Conservation (phyloP, 1,284 basidiomycete genomes). For the Fomitopsis palustris region DNA sequence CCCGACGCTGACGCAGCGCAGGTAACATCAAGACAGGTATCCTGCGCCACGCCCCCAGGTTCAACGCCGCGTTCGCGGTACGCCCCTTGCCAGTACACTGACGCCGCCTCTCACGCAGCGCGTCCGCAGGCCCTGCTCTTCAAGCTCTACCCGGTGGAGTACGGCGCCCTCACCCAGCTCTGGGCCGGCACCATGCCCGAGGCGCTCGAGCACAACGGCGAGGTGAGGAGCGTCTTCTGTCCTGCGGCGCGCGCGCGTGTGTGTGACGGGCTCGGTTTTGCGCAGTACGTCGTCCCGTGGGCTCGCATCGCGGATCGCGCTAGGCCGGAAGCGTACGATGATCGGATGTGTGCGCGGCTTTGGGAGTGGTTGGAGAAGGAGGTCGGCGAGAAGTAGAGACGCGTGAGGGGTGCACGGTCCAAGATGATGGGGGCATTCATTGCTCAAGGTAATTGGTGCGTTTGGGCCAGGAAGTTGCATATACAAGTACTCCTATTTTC, state of each 20-base stretch:
- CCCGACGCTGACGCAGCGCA: slow-evolving; percentile 13
- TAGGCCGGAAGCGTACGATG: slow-evolving; percentile 23
- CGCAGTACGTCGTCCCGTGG: slow-evolving; percentile 31
- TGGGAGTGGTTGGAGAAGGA: slow-evolving; percentile 40
- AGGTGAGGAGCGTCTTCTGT: slow-evolving; percentile 5
- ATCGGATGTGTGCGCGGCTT: slow-evolving; percentile 28
- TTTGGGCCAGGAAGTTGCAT: no score
- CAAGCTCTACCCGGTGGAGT: slow-evolving; percentile 12
- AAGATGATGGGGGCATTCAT: no score
- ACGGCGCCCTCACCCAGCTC: slow-evolving; percentile 23
- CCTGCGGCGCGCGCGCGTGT: background rate
- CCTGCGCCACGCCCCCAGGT: slow-evolving; percentile 7
- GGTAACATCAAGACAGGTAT: slow-evolving; percentile 9
- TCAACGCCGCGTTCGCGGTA: background rate
- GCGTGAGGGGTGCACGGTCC: background rate
- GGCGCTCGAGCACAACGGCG: slow-evolving; percentile 18
- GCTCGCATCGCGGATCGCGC: slow-evolving; percentile 28
- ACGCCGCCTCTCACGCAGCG: slow-evolving; percentile 5
- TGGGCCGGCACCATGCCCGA: slow-evolving; percentile 23
- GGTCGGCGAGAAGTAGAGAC: slow-evolving; percentile 13
- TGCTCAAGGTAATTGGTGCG: no score
- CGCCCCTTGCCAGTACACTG: slow-evolving; percentile 1
- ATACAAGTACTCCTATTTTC: no score
- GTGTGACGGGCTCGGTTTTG: background rate
- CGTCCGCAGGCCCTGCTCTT: background rate